A percentile compares a stretch with the other conserved stretches of the same genome.
Conservation (phyloP, 768 basidiomycete genomes). For the Cubamyces lactineus region DNA sequence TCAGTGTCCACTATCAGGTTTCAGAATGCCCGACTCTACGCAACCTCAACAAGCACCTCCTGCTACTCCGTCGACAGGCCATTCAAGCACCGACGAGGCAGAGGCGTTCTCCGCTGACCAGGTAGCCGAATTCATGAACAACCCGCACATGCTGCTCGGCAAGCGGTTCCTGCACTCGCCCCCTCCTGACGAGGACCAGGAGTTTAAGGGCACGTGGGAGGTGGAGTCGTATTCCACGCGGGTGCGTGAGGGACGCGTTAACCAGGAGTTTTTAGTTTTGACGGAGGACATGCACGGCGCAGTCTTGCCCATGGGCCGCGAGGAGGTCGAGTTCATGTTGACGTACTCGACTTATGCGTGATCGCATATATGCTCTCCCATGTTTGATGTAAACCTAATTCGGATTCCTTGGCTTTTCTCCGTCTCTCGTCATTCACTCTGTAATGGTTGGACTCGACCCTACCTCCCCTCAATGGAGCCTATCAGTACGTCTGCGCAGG, state of each 20-base stretch:
- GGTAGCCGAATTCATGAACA: neutral
- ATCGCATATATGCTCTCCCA: neutral
- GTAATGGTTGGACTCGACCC: too few species aligned
- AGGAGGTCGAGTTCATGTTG: slow-evolving; percentile 4
- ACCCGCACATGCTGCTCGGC: neutral
- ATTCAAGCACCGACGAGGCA: neutral
- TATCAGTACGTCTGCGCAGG: too few species aligned
- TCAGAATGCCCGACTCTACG: too few species aligned
- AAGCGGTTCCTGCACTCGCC: slow-evolving; percentile 1
- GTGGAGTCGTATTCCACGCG: slow-evolving; percentile 5
- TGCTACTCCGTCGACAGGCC: too few species aligned
- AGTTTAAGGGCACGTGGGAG: slow-evolving; percentile 6
- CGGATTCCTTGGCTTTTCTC: too few species aligned
- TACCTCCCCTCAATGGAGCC: too few species aligned
- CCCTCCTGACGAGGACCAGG: neutral
- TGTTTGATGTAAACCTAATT: too few species aligned
- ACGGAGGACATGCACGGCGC: slow-evolving; percentile 1
- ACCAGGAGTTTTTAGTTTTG: slow-evolving; percentile 1
- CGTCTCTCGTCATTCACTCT: too few species aligned
- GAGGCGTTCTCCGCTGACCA: neutral
- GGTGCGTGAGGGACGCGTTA: neutral
- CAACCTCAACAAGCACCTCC: too few species aligned
- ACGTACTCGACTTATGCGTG: slow-evolving; percentile 2
- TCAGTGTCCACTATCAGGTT: too few species aligned
- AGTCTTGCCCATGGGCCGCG: neutral